A percentile compares a stretch with the other conserved stretches of the same genome.
phyloP scores from a whole-genome alignment of 2,329 filamentous ascomycete species.

The Geosmithia flava region DNA sequence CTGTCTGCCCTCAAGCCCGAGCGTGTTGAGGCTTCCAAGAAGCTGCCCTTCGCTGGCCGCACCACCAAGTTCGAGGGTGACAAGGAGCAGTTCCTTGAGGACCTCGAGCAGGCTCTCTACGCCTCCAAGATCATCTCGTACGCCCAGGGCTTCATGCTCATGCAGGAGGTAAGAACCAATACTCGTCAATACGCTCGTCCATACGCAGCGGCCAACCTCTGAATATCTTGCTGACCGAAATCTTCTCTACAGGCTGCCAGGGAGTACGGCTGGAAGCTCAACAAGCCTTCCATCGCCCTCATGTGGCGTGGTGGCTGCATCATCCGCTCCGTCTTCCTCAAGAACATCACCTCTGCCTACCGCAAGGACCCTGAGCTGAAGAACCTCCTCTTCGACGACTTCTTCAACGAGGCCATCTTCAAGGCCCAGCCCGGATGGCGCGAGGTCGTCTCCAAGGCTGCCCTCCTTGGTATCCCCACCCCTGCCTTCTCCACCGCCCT shows the following conservation, averaged over 20 bases:
- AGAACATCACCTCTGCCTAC: slow-evolving; percentile 98
- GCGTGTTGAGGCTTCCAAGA: slow-evolving; percentile 68
- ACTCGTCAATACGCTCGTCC: too few species aligned
- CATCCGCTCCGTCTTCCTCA: slow-evolving; percentile 98
- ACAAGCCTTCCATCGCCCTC: slow-evolving; percentile 98
- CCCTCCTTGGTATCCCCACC: slow-evolving; percentile 88
- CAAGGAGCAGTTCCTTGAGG: slow-evolving; percentile 86
- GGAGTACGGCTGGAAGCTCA: slow-evolving; percentile 96
- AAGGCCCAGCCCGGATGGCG: slow-evolving; percentile 88
- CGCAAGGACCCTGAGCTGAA: slow-evolving; percentile 87
- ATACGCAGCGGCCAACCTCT: background rate
- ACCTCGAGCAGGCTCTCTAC: slow-evolving; percentile 97
- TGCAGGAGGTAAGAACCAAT: slow-evolving; percentile 67
- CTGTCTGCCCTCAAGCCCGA: slow-evolving; percentile 89
- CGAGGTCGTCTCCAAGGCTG: slow-evolving; percentile 82
- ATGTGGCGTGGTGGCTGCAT: slow-evolving; percentile 99
- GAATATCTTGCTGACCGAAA: too few species aligned
- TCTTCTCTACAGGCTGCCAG: slow-evolving; percentile 60
- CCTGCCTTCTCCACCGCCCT: slow-evolving; percentile 95
- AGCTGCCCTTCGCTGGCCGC: slow-evolving; percentile 65
- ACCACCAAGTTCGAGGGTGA: slow-evolving; percentile 73
- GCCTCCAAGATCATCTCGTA: slow-evolving; percentile 99
- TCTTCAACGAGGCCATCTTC: slow-evolving; percentile 99
- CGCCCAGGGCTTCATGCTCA: slow-evolving; percentile 99
- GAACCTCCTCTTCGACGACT: slow-evolving; percentile 97